phyloP scores from a whole-genome alignment of 495 filamentous ascomycete genomes.

The Podospora anserina region DNA sequence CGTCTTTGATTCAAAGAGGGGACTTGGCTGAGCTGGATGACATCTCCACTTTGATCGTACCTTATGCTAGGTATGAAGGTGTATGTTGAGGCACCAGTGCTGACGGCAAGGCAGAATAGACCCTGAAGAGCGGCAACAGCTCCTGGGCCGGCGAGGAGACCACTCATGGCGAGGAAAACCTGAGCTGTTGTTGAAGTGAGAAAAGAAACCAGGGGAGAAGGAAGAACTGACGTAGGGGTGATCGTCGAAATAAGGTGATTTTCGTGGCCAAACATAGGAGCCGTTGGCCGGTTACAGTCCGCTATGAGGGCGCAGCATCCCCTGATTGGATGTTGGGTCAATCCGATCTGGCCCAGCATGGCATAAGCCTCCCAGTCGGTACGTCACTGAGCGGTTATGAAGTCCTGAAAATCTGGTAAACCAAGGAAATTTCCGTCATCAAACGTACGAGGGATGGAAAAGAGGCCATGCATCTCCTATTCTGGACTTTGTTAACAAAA shows the following conservation, averaged over 20 bases:
- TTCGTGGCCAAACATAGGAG: slow-evolving; percentile 1
- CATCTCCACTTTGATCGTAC: not conserved
- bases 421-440: not conserved
- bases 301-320: not conserved
- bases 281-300: slow-evolving; percentile 11
- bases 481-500: not conserved
- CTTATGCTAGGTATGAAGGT: no score
- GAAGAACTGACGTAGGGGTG: slow-evolving; percentile 11
- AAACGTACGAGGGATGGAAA: not conserved
- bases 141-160: not conserved
- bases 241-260: slow-evolving; percentile 10
- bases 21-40: not conserved
- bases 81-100: not conserved
- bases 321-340: slow-evolving; percentile 10
- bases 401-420: not conserved
- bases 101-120: no score
- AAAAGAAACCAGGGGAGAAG: not conserved
- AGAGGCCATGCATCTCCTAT: not conserved
- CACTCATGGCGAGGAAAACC: not conserved
- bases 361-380: slow-evolving; percentile 3
- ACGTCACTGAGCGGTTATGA: slow-evolving; percentile 9
- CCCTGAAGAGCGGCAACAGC: no score
- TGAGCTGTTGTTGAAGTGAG: not conserved
- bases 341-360: slow-evolving; percentile 8
- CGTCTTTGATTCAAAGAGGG: no score